Evolutionary conservation across 495 filamentous ascomycete species (phyloP).

Genomic region (Aspergillus diversus): DNA sequence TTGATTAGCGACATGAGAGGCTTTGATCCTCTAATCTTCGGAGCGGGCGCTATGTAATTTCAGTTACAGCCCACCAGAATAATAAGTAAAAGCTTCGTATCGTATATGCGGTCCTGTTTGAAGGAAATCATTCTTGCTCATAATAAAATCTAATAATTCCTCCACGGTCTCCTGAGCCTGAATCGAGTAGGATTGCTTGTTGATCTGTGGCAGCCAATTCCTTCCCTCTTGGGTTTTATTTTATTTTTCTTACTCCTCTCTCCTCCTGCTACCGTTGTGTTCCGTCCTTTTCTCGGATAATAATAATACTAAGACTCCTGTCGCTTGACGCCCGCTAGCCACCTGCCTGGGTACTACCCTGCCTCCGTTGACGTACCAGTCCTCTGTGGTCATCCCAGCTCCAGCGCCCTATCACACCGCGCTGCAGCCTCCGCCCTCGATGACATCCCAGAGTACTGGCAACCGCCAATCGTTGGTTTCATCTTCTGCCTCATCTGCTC

Average conservation of each 20-base stretch:
- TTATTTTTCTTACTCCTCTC: neutral
- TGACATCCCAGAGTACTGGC: constrained; percentile 25
- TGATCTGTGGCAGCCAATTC: neutral
- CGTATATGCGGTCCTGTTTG: too few relatives aligned
- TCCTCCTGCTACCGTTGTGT: neutral
- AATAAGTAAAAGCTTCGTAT: too few relatives aligned
- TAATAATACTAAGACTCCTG: neutral
- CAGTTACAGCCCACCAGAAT: too few relatives aligned
- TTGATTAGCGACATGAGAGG: neutral
- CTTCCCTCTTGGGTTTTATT: neutral
- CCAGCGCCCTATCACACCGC: constrained; percentile 19
- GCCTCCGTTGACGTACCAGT: constrained; percentile 27
- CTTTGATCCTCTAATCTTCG: too few relatives aligned
- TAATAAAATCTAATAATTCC: neutral
- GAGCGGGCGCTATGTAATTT: too few relatives aligned
- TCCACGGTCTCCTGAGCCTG: neutral
- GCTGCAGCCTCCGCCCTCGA: constrained; percentile 18
- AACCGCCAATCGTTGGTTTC: constrained; percentile 20
- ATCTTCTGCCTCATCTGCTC: constrained; percentile 18
- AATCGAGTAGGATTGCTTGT: neutral
- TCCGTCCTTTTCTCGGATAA: constrained; percentile 2
- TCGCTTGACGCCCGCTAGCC: too few relatives aligned
- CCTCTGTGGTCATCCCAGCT: neutral
- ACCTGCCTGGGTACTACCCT: neutral
- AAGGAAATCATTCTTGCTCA: too few relatives aligned